Conservation (phyloP, 1,284 basidiomycete genomes). For the Cutaneotrichosporon arboriforme region DNA sequence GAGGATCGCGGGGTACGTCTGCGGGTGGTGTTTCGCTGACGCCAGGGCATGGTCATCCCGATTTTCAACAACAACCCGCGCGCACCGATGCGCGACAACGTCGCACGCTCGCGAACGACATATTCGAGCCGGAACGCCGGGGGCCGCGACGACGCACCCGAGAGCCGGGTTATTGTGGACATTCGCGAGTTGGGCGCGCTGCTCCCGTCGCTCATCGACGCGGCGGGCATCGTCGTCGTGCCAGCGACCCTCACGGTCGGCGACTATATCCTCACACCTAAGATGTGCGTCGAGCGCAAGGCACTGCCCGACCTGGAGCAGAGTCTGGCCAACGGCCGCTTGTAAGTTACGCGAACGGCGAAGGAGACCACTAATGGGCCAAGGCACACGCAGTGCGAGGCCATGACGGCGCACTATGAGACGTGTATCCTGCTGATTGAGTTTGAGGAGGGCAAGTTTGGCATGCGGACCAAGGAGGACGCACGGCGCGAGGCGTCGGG, state of each 20-base stretch:
- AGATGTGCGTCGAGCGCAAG: conserved; percentile 94
- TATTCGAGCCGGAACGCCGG: conserved; percentile 82
- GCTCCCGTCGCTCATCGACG: conserved; percentile 83
- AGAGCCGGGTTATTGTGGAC: conserved; percentile 83
- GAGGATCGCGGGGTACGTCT: conserved; percentile 70
- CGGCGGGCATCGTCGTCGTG: conserved; percentile 70
- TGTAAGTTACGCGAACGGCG: conserved; percentile 62
- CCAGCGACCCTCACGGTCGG: conserved; percentile 91
- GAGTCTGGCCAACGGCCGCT: conserved; percentile 84
- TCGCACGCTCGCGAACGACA: conserved; percentile 69
- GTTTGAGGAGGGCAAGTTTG: conserved; percentile 97
- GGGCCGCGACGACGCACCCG: conserved; percentile 61
- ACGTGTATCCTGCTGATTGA: conserved; percentile 93
- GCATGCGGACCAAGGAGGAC: conserved; percentile 58
- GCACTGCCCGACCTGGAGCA: conserved; percentile 84
- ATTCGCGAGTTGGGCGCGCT: conserved; percentile 94
- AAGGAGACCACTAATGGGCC: conserved; percentile 1
- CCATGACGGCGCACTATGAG: conserved; percentile 95
- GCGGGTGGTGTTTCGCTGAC: neutral
- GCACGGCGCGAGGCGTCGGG: conserved; percentile 54
- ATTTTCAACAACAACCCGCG: conserved; percentile 73
- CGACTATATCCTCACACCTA: conserved; percentile 91
- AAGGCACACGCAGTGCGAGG: conserved; percentile 93
- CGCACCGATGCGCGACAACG: conserved; percentile 50
- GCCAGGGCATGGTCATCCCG: conserved; percentile 82